Base-by-base conservation (phyloP, 345 rosid species). In the Acer negundo region DNA sequence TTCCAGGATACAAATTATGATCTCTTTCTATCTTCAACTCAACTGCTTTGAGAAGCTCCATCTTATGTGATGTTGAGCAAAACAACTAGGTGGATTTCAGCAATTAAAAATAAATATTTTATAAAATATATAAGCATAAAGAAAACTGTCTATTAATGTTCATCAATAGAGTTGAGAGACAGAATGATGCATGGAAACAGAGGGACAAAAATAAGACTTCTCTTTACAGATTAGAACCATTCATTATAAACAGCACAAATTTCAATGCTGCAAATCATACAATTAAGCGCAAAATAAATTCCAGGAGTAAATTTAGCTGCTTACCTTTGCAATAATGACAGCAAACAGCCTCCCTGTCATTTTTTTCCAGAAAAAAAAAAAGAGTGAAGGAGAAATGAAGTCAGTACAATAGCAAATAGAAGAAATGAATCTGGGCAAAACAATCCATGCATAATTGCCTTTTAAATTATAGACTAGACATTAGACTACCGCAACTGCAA, bases 241-340 rank as follows among this genome's bases (percentile, higher is more conserved):
- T 46, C 8, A 15, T 15, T 74, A 19, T 64, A 62, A 62, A 17
- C 16, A 44, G 7, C 44, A 44, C 42, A 46, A 16, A 46, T 47
- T 73, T 66, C 46, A 40, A 35, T 24, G 4, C 42, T 10, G 40
- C 16, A 17, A 53, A 22, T 46, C 62, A 76, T 13, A 23, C 16
- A 11, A 71, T 22, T 31, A 82, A 75, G 62, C 19, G 1, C 47
- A 51, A 26, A 67, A n/a, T n/a, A 15, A 58, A 62, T 20, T 22
- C 46, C 72, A 5, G 38, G 11, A 28, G 65, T 44, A 73, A 62
- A 46, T 65, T 56, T 61, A 77, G 42, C 61, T 56, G 75, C 92
- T 84, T 82, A 96, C 99, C 89, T 80, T 91, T 81, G 84, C 99
- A 96, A 82, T 78, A 75, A 76, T 87, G 90, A 87, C 99, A 96